phyloP scores from a whole-genome alignment of 352 stramenopile genomes.

The Phytophthora sansomeana region DNA sequence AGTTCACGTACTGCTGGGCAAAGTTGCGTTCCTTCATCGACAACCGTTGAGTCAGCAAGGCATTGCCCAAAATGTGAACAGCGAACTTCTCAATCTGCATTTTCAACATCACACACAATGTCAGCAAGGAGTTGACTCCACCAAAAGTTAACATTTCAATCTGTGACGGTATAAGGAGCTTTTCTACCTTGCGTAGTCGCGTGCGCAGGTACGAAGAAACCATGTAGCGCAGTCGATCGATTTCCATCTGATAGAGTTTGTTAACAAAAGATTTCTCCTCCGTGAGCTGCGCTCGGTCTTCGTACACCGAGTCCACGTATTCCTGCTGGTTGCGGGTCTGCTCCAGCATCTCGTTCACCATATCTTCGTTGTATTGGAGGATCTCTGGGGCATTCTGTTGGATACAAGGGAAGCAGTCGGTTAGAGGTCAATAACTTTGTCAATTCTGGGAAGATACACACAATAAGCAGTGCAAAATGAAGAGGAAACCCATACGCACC shows the following conservation, averaged over 20 bases:
- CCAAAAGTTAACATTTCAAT: neutral
- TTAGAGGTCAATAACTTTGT: conserved; percentile 9
- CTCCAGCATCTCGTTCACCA: conserved; percentile 85
- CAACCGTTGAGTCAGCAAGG: conserved; percentile 56
- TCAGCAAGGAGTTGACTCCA: neutral
- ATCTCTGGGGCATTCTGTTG: conserved; percentile 81
- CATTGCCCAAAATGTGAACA: conserved; percentile 60
- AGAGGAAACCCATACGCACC: conserved; percentile 35
- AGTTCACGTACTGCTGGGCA: conserved; percentile 66
- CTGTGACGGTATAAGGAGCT: neutral
- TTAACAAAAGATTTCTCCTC: conserved; percentile 86
- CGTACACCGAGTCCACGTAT: conserved; percentile 83
- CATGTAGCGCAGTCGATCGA: conserved; percentile 88
- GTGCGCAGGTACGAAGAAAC: conserved; percentile 84
- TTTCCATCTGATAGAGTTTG: conserved; percentile 92
- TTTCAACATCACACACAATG: conserved; percentile 29
- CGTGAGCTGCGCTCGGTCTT: conserved; percentile 65
- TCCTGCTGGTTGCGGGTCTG: conserved; percentile 90
- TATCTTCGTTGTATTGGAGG: conserved; percentile 77
- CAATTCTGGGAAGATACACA: conserved; percentile 21
- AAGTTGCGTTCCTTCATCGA: conserved; percentile 81
- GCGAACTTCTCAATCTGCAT: conserved; percentile 88
- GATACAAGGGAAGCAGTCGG: neutral
- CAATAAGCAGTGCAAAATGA: neutral
- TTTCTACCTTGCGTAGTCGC: conserved; percentile 70